Evolutionary conservation across 225 moss, liverwort and hornwort species (phyloP), one percentile per base, ranked within the genome.

Genomic region (Polytrichum commune): DNA sequence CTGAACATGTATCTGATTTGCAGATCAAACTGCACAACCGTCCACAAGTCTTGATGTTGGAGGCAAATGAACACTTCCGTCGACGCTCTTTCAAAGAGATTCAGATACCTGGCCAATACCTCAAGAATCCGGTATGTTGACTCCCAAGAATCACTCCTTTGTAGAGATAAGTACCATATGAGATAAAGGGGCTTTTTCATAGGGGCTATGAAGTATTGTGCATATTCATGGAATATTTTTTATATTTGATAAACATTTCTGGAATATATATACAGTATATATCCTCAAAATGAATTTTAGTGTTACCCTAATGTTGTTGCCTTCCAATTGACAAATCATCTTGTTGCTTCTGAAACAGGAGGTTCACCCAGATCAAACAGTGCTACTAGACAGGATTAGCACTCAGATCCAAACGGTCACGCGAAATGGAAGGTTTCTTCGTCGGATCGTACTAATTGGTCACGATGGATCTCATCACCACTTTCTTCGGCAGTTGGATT

Each of bases 31-130:
- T 89, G 2, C 85, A 85, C 62, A 82, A 85, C 78, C 68, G 83
- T 46, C 82, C 85, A 30, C 88, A 82, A 55, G 85, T 85, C 28
- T 25, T 89, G 73, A 89, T 85, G 75, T 69, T 89, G 35, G 88
- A 89, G 70, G 82, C 85, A 69, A 82, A 89, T 71, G 82, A 85
- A 73, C 77, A 75, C 60, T 66, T 89, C 56, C 80, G 88, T 29
- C 80, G 82, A 60, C 82, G 83, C 61, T 85, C 85, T 76, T 82
- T 89, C 26, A 27, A 80, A 57, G 85, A 85, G 63, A 85, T 89
- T 54, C 85, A 89, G 72, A 85, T 89, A 78, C 88, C 88, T 60
- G 83, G 88, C 32, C 88, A 89, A 62, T 89, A 89, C 71, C 81
- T 89, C 73, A 89, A 78, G 63, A 82, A 89, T 74, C 85, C 85